Base-by-base conservation (phyloP, 306 rosid genomes). In the Rubus parviflorus region DNA sequence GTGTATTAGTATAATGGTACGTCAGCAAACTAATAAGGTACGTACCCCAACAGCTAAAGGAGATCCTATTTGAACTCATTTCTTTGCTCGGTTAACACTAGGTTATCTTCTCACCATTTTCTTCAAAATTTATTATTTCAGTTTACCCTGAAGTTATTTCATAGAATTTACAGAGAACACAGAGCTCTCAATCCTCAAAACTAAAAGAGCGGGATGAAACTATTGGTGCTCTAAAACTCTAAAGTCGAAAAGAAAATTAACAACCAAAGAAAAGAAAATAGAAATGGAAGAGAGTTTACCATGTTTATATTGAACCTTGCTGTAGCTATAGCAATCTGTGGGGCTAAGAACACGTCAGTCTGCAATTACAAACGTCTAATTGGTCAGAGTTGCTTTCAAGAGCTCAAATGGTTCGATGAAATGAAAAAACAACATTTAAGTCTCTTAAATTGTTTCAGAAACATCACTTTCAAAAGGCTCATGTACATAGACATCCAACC, bases 271-370 rank as follows among this genome's bases (percentile, higher is more conserved):
- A 67, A 66, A 20, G 51, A 72, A 71, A 30, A 57, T 15, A 79
- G 23, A 60, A 19, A 20, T 23, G 78, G 51, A 16, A 68, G 65
- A 45, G 58, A 75, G 62, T 23, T 75, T 82, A 84, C 85, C 88
- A 75, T 75, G 77, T 82, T 74, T 67, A 74, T 77, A 49, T 73
- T 66, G 60, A 79, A 82, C 78, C 42, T 76, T 51, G 19, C 7
- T 20, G 20, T 19, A 23, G 81, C 83, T 75, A 8, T 38, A 17
- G 66, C 65, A 66, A 87, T 66, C 68, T 84, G 85, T 14, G 88
- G 82, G n/a, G 86, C 90, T 77, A 87, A 71, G 75, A 87, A 87
- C 43, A 84, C 85, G 63, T 87, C 88, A 41, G 78, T 72, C 84
- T 85, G 78, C 82, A 53, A 45, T 30, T 64, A 53, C 77, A 53